Conservation (phyloP, 495 filamentous ascomycete species). For the Evernia prunastri region DNA sequence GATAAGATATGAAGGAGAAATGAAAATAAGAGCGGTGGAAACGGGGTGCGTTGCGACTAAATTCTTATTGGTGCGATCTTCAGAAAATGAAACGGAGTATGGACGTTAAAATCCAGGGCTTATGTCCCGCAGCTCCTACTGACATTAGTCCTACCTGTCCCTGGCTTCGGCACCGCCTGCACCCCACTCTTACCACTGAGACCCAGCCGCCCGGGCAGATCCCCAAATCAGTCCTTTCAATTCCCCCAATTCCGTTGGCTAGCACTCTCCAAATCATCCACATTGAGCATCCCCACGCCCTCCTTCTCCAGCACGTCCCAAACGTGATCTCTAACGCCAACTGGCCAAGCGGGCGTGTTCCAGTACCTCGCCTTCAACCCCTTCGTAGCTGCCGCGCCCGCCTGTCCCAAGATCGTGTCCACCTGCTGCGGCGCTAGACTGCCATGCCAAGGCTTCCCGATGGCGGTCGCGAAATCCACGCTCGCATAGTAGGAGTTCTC, state of each 20-base stretch:
- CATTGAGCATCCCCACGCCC: constrained; percentile 62
- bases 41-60: too few relatives aligned
- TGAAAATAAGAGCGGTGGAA: too few relatives aligned
- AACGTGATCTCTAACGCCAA: constrained; percentile 57
- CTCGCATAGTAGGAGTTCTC: constrained; percentile 40
- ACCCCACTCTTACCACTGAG: not conserved
- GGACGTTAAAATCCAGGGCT: too few relatives aligned
- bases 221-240: not conserved
- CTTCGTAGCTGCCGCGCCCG: constrained; percentile 52
- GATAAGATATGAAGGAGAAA: too few relatives aligned
- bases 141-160: not conserved
- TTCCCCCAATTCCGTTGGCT: constrained; percentile 38
- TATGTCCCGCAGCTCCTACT: too few relatives aligned
- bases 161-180: not conserved
- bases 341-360: constrained; percentile 62
- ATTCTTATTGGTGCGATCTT: too few relatives aligned
- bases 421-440: constrained; percentile 45
- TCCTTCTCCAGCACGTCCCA: constrained; percentile 63
- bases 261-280: constrained; percentile 53
- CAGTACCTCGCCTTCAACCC: constrained; percentile 68
- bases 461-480: constrained; percentile 37
- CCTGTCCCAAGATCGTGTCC: constrained; percentile 50
- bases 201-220: not conserved
- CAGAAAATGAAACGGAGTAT: too few relatives aligned
- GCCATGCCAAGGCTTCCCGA: constrained; percentile 34